A percentile compares a stretch with the other conserved stretches of the same genome.
phyloP scores from a whole-genome alignment of 805 yeast genomes.

The Ogataea neopini region DNA sequence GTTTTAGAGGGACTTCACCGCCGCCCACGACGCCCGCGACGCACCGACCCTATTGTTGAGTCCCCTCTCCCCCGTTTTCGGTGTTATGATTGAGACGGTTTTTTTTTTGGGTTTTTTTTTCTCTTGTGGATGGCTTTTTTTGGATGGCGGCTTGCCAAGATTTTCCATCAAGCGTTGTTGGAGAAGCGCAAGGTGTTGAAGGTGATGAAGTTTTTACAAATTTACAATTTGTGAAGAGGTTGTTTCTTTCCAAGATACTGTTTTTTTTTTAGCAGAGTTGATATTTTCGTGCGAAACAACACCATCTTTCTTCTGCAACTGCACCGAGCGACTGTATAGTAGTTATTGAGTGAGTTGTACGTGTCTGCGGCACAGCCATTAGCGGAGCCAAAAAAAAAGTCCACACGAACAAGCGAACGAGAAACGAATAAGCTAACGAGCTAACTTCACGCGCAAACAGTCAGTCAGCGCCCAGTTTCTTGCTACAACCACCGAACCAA shows the following conservation, averaged over 20 bases:
- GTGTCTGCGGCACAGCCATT: conserved; percentile 7
- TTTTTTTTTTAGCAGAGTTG: conserved; percentile 2
- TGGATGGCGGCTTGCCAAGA: conserved; percentile 14
- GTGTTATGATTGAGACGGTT: conserved; percentile 5
- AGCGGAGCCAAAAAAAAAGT: not conserved
- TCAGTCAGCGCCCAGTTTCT: not conserved
- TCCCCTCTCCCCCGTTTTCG: conserved; percentile 6
- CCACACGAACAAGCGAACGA: not conserved
- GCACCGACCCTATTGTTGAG: conserved; percentile 3
- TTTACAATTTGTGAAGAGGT: conserved; percentile 5
- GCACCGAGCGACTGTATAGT: not conserved
- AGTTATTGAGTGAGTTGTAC: conserved; percentile 3
- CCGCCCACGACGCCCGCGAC: conserved; percentile 4
- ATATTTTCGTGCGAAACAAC: not conserved
- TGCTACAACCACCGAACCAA: not conserved
- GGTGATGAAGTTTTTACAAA: conserved; percentile 8
- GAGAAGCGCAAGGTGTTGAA: conserved; percentile 9
- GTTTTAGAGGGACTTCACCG: not conserved
- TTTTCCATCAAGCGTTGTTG: conserved; percentile 10
- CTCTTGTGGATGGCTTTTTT: conserved; percentile 6
- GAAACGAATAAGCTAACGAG: not conserved
- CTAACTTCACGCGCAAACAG: not conserved
- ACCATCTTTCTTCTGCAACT: not conserved
- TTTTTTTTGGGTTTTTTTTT: conserved; percentile 1
- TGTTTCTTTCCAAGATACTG: conserved; percentile 2